phyloP scores from a whole-genome alignment of 2,329 filamentous ascomycete genomes.

The Ophioceras dolichostomum region DNA sequence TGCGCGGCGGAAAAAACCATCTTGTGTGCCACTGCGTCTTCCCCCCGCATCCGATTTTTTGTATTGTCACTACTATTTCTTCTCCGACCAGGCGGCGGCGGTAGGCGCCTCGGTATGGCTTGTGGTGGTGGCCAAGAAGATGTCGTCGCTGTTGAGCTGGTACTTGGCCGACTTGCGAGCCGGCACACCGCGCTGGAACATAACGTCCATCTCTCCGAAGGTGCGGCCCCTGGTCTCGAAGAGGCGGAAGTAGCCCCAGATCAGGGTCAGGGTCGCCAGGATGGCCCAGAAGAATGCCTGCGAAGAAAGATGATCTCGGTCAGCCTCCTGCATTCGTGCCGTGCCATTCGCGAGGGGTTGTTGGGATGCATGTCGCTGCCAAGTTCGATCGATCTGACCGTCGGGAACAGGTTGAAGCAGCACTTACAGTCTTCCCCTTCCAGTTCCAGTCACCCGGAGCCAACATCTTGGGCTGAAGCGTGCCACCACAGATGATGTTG shows the following conservation, averaged over 20 bases:
- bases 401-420: too few species aligned
- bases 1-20: too few species aligned
- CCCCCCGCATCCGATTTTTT: too few species aligned
- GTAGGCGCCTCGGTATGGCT: too few species aligned
- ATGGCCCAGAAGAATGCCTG: slow-evolving; percentile 26
- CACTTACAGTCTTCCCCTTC: slow-evolving; percentile 23
- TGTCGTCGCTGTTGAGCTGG: not conserved
- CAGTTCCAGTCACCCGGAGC: slow-evolving; percentile 25
- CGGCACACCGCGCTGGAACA: slow-evolving; percentile 63
- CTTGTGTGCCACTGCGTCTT: too few species aligned
- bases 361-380: too few species aligned
- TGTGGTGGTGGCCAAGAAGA: not conserved
- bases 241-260: slow-evolving; percentile 29
- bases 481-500: slow-evolving; percentile 25
- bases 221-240: slow-evolving; percentile 28
- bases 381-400: too few species aligned
- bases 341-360: too few species aligned
- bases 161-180: slow-evolving; percentile 47
- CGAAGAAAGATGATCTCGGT: too few species aligned
- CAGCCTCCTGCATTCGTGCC: too few species aligned
- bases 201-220: slow-evolving; percentile 33
- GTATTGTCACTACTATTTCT: too few species aligned
- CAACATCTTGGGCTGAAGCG: slow-evolving; percentile 24
- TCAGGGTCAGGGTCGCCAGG: slow-evolving; percentile 16
- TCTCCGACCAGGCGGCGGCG: too few species aligned